Evolutionary conservation across 2,329 filamentous ascomycete species (phyloP), one percentile per base, ranked within the genome.

Genomic region (Cordyceps farinosa): DNA sequence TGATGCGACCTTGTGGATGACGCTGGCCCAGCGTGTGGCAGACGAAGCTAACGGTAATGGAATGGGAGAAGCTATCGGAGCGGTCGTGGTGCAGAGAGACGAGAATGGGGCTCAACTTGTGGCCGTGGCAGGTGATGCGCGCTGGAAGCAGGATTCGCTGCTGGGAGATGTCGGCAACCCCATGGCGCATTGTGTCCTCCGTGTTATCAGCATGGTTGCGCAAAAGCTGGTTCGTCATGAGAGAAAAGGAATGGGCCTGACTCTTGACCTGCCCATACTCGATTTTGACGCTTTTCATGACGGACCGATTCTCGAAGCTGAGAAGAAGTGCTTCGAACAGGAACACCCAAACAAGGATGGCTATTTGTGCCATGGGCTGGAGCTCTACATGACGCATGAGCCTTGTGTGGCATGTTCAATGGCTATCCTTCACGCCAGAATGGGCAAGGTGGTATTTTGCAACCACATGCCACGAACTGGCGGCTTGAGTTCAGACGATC

Each of bases 371-470:
- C 92, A 96, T 68, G 91, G 92, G 61, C 84, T 99, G 36, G 94
- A 98, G 75, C 85, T 99, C 63, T 98, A 97, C 77, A 82, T 96
- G 65, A 97, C 93, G 2, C 93, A 98, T 72, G 95, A 99, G 77
- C 95, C 95, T 5, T 99, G 95, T 73, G 85, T 96, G 65, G 96
- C 96, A 85, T 99, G 95, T 77, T 92, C 90, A 42, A 98, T 98
- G 95, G 95, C 91, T 1, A 90, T 98, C 69, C 82, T 98, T 29
- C 93, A 98, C 73, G 97, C 94, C 9, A 87, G 95, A 57, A 97
- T 99, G 82, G 88, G 91, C 51, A 88, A 90, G 60, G 90, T 93
- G 58, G 84, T 96, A 45, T 96, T 97, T 76, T 87, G 86, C 66
- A 83, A 87, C 66, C 85, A 90, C 62, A 95, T 96, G 90, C 84